phyloP scores from a whole-genome alignment of 179 eudicot genomes.

The Sideroxylon spinosum region DNA sequence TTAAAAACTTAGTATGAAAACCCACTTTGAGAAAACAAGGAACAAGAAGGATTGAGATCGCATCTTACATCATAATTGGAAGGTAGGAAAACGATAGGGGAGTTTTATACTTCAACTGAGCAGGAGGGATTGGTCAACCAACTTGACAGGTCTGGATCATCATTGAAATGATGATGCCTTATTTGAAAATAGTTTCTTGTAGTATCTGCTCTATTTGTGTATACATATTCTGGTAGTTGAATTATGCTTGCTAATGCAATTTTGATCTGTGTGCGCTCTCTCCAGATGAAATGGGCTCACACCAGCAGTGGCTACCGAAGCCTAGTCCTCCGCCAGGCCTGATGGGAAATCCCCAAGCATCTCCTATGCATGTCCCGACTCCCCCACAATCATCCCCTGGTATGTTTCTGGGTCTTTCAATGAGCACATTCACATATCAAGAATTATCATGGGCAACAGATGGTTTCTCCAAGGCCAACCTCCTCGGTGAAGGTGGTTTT shows the following conservation, averaged over 20 bases:
- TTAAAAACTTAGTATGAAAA: not conserved
- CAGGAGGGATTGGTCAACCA: too few species aligned
- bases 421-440: slow-evolving; percentile 59
- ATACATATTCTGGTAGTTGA: not conserved
- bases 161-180: not conserved
- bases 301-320: slow-evolving; percentile 30
- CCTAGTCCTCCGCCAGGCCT: slow-evolving; percentile 29
- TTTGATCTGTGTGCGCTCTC: not conserved
- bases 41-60: not conserved
- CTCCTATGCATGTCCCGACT: not conserved
- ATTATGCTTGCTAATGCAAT: not conserved
- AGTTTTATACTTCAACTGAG: not conserved
- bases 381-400: slow-evolving; percentile 27
- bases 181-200: not conserved
- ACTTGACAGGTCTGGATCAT: not conserved
- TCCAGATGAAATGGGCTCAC: slow-evolving; percentile 40
- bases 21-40: not conserved
- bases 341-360: slow-evolving; percentile 18
- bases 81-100: not conserved
- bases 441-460: slow-evolving; percentile 66
- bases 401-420: slow-evolving; percentile 24
- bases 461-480: slow-evolving; percentile 52
- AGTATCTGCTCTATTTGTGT: not conserved
- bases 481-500: slow-evolving; percentile 91
- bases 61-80: not conserved